Base-by-base conservation (phyloP, 768 basidiomycete genomes). In the Boletus eberwhitei region DNA sequence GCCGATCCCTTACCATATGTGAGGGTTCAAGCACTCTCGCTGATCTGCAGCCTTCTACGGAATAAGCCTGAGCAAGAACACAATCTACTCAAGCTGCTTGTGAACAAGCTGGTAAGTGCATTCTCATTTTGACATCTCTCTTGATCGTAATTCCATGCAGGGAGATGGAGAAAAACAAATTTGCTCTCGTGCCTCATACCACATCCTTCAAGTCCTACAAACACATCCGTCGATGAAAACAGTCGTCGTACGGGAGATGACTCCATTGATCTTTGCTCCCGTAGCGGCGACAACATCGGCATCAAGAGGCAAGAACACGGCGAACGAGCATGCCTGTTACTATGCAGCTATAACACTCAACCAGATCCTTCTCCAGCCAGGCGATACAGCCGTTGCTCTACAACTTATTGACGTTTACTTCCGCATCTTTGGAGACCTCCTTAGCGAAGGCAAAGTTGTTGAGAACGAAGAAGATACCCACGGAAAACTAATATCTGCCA, bases 31-130 rank as follows among this genome's bases (percentile, higher is more conserved):
- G 78, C 89, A 0, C 79, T 97, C 52, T 81, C 79, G 24, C 78
- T 95, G 36, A 83, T 94, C 35, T 84, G 81, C 68, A 86, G 83
- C 29, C 83, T 98, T 5, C 82, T 99, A 12, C 81, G 83, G 32
- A 88, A 88, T 55, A 94, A 93, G 63, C 93, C 96, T 0, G 97
- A 99, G 69, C 97, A 99, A 69, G 97, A 98, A 68, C 93, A 98
- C 65, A 99, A 99, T 74, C 75, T 98, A 31, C 82, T 98, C 6
- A 84, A 88, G 29, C 76, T 98, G 6, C 85, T 98, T 8, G 93
- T 93, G 34, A 96, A 98, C 76, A 98, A 98, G 70, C 82, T 99
- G 21, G 93, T 88, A 58, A 47, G 87, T 71, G 5, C 26, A 32
- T 21, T 31, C 8, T 38, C 36, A 6, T 17, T 9, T 8, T 29